Evolutionary conservation across 768 basidiomycete species (phyloP).

Genomic region (Russula sp.): DNA sequence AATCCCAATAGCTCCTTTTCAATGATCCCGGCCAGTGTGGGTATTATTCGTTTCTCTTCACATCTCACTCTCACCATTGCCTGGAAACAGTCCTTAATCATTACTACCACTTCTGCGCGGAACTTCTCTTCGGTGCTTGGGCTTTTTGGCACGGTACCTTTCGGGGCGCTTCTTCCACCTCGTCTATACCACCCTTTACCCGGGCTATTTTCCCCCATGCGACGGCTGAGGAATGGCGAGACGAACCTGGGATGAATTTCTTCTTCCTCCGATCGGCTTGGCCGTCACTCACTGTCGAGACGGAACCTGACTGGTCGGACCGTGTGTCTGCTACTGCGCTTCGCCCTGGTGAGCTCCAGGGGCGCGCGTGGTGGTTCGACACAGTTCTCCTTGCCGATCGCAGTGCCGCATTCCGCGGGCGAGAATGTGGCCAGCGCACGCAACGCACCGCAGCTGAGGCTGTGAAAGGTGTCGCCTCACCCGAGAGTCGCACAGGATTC

Average conservation of each 20-base stretch:
- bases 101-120: slow-evolving; percentile 86
- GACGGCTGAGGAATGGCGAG: slow-evolving; percentile 63
- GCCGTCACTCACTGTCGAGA: slow-evolving; percentile 67
- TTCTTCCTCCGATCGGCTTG: slow-evolving; percentile 74
- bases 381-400: slow-evolving; percentile 68
- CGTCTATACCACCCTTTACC: slow-evolving; percentile 40
- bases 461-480: slow-evolving; percentile 39
- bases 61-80: not conserved
- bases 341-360: slow-evolving; percentile 22
- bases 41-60: slow-evolving; percentile 12
- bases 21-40: slow-evolving; percentile 66
- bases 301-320: slow-evolving; percentile 69
- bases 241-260: slow-evolving; percentile 70
- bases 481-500: slow-evolving; percentile 41
- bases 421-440: slow-evolving; percentile 57
- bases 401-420: slow-evolving; percentile 70
- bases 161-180: slow-evolving; percentile 27
- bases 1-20: slow-evolving; percentile 36
- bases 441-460: slow-evolving; percentile 77
- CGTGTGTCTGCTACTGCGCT: slow-evolving; percentile 40
- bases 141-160: slow-evolving; percentile 65
- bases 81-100: slow-evolving; percentile 56
- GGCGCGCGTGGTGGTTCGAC: slow-evolving; percentile 66
- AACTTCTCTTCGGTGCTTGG: slow-evolving; percentile 73
- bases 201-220: slow-evolving; percentile 72